These are phyloP conservation scores for Pharus latifolius DNA, from an alignment of 176 grass and related monocot genomes.

Conservation along the genomic window DNA sequence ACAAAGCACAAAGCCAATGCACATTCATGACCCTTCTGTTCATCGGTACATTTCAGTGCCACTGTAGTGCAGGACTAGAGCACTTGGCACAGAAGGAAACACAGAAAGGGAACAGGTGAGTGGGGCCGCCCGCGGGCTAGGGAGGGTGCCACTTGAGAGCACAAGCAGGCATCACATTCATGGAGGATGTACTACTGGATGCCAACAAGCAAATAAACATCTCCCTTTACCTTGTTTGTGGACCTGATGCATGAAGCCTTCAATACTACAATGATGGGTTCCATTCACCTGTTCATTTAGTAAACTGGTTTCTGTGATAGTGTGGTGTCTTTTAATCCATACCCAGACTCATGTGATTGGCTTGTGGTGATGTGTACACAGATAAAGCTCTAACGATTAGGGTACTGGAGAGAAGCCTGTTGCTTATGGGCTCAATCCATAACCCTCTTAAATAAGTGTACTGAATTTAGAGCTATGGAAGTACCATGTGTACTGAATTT, in stretches of 20 bases:
- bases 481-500: no score
- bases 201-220: neutral
- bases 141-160: neutral
- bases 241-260: slow-evolving; percentile 9
- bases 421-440: neutral
- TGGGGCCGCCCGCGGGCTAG: no score
- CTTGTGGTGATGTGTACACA: slow-evolving; percentile 20
- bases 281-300: slow-evolving; percentile 25
- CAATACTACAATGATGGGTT: slow-evolving; percentile 9
- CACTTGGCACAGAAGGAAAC: no score
- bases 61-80: no score
- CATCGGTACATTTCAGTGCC: no score
- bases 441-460: no score
- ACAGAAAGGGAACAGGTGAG: no score
- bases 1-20: neutral
- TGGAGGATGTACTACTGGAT: neutral
- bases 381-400: neutral
- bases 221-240: neutral
- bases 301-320: no score
- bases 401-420: neutral
- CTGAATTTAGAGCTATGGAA: no score
- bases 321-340: slow-evolving; percentile 4
- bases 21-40: no score
- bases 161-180: neutral
- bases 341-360: slow-evolving; percentile 19